Base-by-base conservation (phyloP, 768 basidiomycete genomes). In the Boletus pseudopeckii region DNA sequence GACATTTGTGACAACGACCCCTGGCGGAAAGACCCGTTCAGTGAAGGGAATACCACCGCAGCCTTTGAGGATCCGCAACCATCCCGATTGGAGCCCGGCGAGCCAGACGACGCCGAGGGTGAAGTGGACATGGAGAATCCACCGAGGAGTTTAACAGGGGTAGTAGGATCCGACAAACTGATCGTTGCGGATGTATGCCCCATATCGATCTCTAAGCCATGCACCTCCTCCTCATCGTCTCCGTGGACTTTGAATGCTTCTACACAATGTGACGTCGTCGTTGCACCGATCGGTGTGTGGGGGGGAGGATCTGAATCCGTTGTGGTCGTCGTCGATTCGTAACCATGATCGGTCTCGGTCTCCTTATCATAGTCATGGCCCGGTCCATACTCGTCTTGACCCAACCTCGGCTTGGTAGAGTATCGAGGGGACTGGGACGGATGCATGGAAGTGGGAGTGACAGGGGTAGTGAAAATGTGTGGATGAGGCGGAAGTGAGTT, bases 241-340 rank as follows among this genome's bases (percentile, higher is more conserved):
- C 54, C 60, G 30, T 54, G 53, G 37, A 59, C 43, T 39, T 37
- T 58, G 2, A 49, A 30, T 5, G 36, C 50, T 34, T 52, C 54
- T 7, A 51, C 42, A 15, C 55, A 52, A 44, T 48, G 55, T 0
- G 54, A 41, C 5, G 49, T 38, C 15, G 52, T 55, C 8, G 33
- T 9, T 41, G 44, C 38, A 22, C 65, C 60, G 42, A 65, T 33
- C 15, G 65, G 65, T n/a, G 65, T 66, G 15, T 65, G 60, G 7
- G 65, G 65, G 15, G 53, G 56, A 53, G 66, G 65, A 53, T 63
- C 60, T 6, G 65, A 66, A 48, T 66, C 63, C 8, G 65, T 66
- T 3, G 58, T 68, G 1, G 65, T 67, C 18, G 65, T 65, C 9
- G 63, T 53, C 5, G 65, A 66, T 34, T 66, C 65, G 10, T 67